Evolutionary conservation across 202 grass and related monocot species (phyloP).

Genomic region (Hordeum pubiflorum): DNA sequence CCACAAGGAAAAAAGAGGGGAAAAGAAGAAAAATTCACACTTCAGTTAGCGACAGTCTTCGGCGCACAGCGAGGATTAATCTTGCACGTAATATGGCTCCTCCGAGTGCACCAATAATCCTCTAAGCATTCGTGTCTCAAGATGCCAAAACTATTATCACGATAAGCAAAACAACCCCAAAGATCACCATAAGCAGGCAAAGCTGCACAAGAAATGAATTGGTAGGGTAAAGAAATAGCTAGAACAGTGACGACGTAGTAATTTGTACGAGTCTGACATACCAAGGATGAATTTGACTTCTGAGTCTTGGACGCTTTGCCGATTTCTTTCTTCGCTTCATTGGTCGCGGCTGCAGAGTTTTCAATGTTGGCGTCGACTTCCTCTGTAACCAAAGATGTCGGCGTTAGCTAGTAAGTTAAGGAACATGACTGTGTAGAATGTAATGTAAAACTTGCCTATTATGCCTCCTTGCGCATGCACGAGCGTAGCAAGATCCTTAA

Average conservation of each 20-base stretch:
- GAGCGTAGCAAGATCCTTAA: conserved; percentile 84
- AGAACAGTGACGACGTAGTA: not conserved
- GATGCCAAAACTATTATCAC: conserved; percentile 73
- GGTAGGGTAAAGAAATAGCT: not conserved
- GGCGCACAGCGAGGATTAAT: not conserved
- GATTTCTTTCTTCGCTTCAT: conserved; percentile 56
- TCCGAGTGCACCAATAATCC: not conserved
- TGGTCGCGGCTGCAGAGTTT: conserved; percentile 56
- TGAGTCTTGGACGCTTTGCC: conserved; percentile 60
- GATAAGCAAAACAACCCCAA: conserved; percentile 71
- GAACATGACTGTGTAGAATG: not conserved
- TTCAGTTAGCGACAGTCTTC: not conserved
- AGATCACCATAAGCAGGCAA: conserved; percentile 78
- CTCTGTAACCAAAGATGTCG: conserved; percentile 38
- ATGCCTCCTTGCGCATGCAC: conserved; percentile 68
- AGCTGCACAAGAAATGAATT: conserved; percentile 40
- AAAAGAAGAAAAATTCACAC: not conserved
- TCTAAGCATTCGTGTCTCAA: conserved; percentile 31
- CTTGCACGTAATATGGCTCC: not conserved
- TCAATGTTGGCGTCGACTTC: conserved; percentile 77
- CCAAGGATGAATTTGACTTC: conserved; percentile 85
- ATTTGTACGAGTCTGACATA: conserved; percentile 18
- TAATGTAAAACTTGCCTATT: conserved; percentile 50
- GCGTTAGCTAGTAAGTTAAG: conserved; percentile 8
- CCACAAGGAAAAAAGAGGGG: not conserved